Evolutionary conservation across 768 basidiomycete genomes (phyloP), one percentile per base, ranked within the genome.

Genomic region (Candolleomyces aberdarensis): DNA sequence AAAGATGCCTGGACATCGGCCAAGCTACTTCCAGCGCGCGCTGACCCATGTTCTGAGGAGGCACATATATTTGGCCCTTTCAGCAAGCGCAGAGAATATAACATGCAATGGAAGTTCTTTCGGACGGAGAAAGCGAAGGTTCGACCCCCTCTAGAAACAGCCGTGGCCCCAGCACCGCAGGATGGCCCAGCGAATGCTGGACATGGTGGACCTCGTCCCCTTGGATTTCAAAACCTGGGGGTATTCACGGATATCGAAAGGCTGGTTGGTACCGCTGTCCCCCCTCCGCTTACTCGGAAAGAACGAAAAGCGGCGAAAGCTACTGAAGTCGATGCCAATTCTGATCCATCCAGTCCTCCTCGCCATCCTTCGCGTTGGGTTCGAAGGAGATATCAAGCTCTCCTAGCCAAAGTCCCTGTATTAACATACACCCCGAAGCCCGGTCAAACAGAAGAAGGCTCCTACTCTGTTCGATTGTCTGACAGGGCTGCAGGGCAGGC

Each of bases 31-130:
- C 86, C 88, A 1, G 64, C 69, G n/a, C 82, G 83, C 20, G 85
- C 85, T 32, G 72, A 86, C 62, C 81, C 83, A 19, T 63, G 70
- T 2, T 87, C 88, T 9, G 76, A 82, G 59, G 87, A 89, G 57
- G 85, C 85, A 1, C 70, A 70, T 31, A 65, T 88, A 3, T 73
- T 89, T 39, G 91, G 90, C 2, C 82, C 79, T 10, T 75, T 92
- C 47, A 89, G 88, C 76, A 89, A 84, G 68, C 84, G 91, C 40
- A 82, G 91, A 48, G 83, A 91, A 69, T 78, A 85, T 53, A 94
- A 94, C 71, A 78, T 86, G 50, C 84, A 85, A 20, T 84, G 87
- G 85, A 83, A 85, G 20, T 89, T 79, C 67, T 91, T 85, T 71
- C 73, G 69, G 15, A 65, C 63, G 10, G 83, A 90, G 67, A 76